Evolutionary conservation across 1,284 basidiomycete genomes (phyloP).

Genomic region (Cryptococcus maquisensis): DNA sequence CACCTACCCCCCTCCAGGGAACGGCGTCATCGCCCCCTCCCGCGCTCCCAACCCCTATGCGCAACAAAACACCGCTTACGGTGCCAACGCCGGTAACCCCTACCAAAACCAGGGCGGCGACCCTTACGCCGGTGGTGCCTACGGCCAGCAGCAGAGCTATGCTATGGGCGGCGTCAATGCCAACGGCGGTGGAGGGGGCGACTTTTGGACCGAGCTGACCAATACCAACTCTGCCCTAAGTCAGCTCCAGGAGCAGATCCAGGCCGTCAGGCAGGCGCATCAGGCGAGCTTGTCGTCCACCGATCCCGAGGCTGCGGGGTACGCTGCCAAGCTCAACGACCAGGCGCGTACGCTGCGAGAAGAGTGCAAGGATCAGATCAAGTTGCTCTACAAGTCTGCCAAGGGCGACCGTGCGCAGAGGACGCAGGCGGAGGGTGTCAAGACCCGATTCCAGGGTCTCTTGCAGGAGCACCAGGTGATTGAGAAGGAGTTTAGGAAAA

Average conservation of each 20-base stretch:
- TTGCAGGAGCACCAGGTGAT: conserved; percentile 68
- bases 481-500: conserved; percentile 86
- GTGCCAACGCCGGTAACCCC: conserved; percentile 14
- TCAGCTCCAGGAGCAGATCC: conserved; percentile 44
- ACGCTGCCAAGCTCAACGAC: conserved; percentile 65
- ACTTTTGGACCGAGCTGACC: conserved; percentile 46
- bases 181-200: conserved; percentile 20
- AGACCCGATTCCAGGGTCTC: conserved; percentile 50
- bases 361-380: conserved; percentile 70
- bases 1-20: conserved; percentile 32
- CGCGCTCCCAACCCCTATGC: conserved; percentile 38
- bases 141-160: conserved; percentile 45
- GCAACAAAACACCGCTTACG: conserved; percentile 22
- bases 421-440: conserved; percentile 64
- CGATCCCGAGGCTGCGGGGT: conserved; percentile 36
- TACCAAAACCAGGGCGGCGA: conserved; percentile 17
- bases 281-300: conserved; percentile 40
- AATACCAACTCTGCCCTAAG: conserved; percentile 32
- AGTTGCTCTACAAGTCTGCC: conserved; percentile 68
- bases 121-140: conserved; percentile 25
- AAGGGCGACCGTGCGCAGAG: conserved; percentile 76
- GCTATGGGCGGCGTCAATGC: conserved; percentile 27
- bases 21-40: conserved; percentile 34
- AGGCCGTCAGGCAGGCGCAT: conserved; percentile 43
- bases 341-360: conserved; percentile 72